These are phyloP conservation scores for Chaetomium olivaceum DNA, from an alignment of 2,329 filamentous ascomycete species.

Conservation along the genomic window DNA sequence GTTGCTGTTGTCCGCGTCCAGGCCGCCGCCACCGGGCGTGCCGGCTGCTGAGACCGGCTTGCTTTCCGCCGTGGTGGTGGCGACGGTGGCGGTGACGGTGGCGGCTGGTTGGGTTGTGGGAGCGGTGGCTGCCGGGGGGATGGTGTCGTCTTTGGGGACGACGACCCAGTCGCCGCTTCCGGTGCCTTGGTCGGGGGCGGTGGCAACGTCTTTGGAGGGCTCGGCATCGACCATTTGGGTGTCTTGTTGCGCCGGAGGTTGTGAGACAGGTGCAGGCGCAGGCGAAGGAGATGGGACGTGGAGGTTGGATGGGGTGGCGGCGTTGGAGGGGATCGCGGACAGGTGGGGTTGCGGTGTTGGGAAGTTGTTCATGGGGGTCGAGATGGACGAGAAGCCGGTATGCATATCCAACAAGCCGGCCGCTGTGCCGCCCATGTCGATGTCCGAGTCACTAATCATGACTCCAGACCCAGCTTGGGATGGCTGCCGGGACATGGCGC, in stretches of 20 bases:
- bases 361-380: constrained; percentile 62
- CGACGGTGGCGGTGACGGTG: neutral
- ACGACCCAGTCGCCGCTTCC: constrained; percentile 73
- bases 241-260: constrained; percentile 38
- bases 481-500: constrained; percentile 51
- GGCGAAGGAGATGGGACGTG: constrained; percentile 52
- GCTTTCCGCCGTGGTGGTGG: constrained; percentile 4
- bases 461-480: constrained; percentile 58
- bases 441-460: constrained; percentile 60
- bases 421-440: constrained; percentile 65
- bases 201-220: constrained; percentile 35
- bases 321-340: constrained; percentile 58
- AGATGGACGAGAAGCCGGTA: constrained; percentile 58
- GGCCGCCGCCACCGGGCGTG: constrained; percentile 42
- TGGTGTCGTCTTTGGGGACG: constrained; percentile 59
- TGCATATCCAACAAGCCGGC: constrained; percentile 69
- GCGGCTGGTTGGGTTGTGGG: neutral
- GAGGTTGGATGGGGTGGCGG: constrained; percentile 56
- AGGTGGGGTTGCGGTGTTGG: constrained; percentile 61
- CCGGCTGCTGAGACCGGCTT: constrained; percentile 46
- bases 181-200: constrained; percentile 52
- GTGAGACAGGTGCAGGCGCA: constrained; percentile 36
- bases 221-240: constrained; percentile 53
- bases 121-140: constrained; percentile 27
- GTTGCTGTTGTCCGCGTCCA: constrained; percentile 52